Percentiles rank a stretch among this genome's conserved stretches.
These are phyloP conservation scores for Oryza glaberrima DNA, from an alignment of 176 grass and related monocot genomes.

Conservation along the genomic window DNA sequence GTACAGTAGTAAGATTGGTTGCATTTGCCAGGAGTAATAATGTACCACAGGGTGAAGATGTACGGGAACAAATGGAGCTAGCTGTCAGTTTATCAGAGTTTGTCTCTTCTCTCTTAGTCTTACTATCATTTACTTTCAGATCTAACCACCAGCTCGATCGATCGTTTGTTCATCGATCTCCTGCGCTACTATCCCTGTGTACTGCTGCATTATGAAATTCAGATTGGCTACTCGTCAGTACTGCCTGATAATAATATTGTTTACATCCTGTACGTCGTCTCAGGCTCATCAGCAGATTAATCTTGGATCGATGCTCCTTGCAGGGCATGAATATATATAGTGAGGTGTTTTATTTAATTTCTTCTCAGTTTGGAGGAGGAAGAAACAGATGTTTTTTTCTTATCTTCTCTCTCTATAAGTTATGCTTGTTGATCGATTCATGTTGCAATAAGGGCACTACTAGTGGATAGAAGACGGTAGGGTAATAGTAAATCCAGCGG, in stretches of 20 bases:
- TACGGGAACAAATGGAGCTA: neutral
- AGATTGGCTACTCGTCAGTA: neutral
- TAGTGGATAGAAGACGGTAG: no score
- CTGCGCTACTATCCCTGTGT: neutral
- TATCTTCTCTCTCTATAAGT: no score
- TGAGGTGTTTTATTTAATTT: no score
- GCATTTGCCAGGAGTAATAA: neutral
- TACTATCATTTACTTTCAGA: neutral
- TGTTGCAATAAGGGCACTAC: no score
- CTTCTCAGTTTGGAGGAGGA: no score
- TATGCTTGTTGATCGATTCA: no score
- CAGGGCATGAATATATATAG: no score
- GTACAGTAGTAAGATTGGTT: neutral
- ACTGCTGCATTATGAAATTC: neutral
- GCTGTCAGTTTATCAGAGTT: slow-evolving; percentile 2
- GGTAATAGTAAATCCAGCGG: no score
- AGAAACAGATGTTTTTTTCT: no score
- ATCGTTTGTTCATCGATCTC: neutral
- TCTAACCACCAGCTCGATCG: neutral
- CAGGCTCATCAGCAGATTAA: neutral
- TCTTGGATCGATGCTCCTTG: no score
- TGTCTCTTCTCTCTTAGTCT: neutral
- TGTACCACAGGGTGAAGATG: neutral
- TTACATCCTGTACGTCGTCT: neutral
- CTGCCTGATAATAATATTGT: neutral